phyloP scores from a whole-genome alignment of 768 basidiomycete genomes.

The Lentinus brumalis region DNA sequence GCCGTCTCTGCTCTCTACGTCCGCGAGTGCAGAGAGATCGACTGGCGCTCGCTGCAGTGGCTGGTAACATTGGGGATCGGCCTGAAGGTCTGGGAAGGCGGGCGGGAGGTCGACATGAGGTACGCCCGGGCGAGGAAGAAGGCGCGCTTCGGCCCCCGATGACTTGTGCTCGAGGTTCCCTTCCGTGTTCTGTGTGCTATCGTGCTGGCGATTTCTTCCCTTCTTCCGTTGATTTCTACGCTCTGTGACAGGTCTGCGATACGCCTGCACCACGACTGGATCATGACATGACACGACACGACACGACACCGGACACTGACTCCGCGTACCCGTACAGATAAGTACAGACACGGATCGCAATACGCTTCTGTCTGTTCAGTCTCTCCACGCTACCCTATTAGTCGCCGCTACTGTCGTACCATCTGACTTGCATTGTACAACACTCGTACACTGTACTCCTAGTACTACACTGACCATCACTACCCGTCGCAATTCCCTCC shows the following conservation, averaged over 20 bases:
- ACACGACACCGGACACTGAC: conserved; percentile 19
- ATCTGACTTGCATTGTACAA: background rate
- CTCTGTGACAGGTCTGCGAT: conserved; percentile 11
- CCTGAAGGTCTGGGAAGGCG: conserved; percentile 22
- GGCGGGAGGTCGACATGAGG: conserved; percentile 19
- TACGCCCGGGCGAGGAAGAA: conserved; percentile 17
- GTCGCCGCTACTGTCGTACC: background rate
- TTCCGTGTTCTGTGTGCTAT: background rate
- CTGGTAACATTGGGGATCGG: conserved; percentile 12
- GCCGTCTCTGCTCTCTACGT: conserved; percentile 14
- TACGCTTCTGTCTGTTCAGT: background rate
- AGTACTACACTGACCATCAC: background rate
- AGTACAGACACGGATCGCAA: background rate
- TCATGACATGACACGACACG: conserved; percentile 5
- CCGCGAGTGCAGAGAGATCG: conserved; percentile 22
- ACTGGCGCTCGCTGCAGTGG: conserved; percentile 19
- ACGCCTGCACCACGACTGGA: conserved; percentile 12
- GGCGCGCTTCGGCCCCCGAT: conserved; percentile 15
- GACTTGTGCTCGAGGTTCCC: background rate
- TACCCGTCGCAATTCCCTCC: background rate
- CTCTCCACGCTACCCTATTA: conserved; percentile 7
- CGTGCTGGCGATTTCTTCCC: background rate
- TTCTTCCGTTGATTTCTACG: background rate
- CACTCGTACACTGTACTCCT: background rate
- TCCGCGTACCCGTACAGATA: background rate